These are phyloP conservation scores for Peniophora sp. DNA, from an alignment of 1,284 basidiomycete genomes.

Conservation along the genomic window DNA sequence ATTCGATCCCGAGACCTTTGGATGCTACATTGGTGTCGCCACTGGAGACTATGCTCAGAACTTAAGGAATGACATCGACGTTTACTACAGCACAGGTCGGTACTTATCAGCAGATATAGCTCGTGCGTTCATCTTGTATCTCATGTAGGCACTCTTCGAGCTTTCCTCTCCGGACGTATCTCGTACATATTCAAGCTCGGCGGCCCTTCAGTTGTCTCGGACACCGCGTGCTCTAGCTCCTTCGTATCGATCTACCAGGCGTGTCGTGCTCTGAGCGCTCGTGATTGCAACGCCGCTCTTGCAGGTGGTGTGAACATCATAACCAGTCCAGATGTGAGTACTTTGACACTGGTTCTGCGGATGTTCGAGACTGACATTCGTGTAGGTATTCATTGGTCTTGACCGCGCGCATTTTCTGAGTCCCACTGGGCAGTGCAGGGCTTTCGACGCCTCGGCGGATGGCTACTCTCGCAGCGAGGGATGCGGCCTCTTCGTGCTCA, in stretches of 20 bases:
- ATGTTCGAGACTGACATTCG: background rate
- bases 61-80: slow-evolving; percentile 50
- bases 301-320: slow-evolving; percentile 69
- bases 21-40: slow-evolving; percentile 58
- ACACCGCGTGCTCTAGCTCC: slow-evolving; percentile 70
- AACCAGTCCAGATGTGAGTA: slow-evolving; percentile 59
- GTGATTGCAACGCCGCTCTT: slow-evolving; percentile 60
- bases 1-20: slow-evolving; percentile 46
- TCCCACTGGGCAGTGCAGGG: slow-evolving; percentile 58
- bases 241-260: slow-evolving; percentile 61
- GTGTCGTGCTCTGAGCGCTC: slow-evolving; percentile 49
- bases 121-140: background rate
- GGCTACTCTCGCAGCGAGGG: slow-evolving; percentile 71
- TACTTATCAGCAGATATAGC: background rate
- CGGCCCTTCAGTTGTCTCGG: slow-evolving; percentile 62
- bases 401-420: slow-evolving; percentile 64
- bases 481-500: slow-evolving; percentile 63
- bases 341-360: background rate
- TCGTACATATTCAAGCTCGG: slow-evolving; percentile 60
- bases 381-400: slow-evolving; percentile 61
- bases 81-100: slow-evolving; percentile 63
- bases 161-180: slow-evolving; percentile 64
- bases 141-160: slow-evolving; percentile 56
- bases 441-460: slow-evolving; percentile 64
- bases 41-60: slow-evolving; percentile 67